These are phyloP conservation scores for Cyathus striatus DNA, from an alignment of 768 basidiomycete species.

Conservation along the genomic window DNA sequence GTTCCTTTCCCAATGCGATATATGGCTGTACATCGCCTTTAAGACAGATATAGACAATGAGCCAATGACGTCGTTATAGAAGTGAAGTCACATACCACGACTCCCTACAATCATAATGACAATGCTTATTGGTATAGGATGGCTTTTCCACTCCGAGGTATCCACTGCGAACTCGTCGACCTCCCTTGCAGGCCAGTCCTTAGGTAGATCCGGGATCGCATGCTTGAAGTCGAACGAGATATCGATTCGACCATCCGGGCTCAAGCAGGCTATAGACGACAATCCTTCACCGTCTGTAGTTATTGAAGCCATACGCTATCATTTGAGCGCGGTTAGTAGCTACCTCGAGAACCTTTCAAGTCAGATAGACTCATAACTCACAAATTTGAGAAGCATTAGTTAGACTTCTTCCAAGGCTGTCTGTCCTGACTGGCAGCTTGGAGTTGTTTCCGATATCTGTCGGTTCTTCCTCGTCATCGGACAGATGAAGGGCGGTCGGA, in stretches of 20 bases:
- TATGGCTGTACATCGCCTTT: slow-evolving; percentile 67
- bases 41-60: background rate
- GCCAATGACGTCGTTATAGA: background rate
- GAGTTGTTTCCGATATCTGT: too few relatives aligned
- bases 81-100: slow-evolving; percentile 35
- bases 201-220: slow-evolving; percentile 43
- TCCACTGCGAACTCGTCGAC: slow-evolving; percentile 50
- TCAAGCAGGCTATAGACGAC: slow-evolving; percentile 32
- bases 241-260: slow-evolving; percentile 41
- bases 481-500: too few relatives aligned
- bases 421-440: too few relatives aligned
- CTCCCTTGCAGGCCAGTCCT: slow-evolving; percentile 35
- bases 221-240: slow-evolving; percentile 44
- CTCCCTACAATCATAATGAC: slow-evolving; percentile 68
- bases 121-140: slow-evolving; percentile 45
- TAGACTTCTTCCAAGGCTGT: too few relatives aligned
- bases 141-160: slow-evolving; percentile 24
- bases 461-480: too few relatives aligned
- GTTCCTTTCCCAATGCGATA: slow-evolving; percentile 46
- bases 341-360: too few relatives aligned
- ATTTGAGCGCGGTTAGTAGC: too few relatives aligned
- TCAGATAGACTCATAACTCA: too few relatives aligned
- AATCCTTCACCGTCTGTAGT: slow-evolving; percentile 36
- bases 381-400: too few relatives aligned
- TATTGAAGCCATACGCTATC: too few relatives aligned